Evolutionary conservation across 331 rosid genomes (phyloP).

Genomic region (Prunus yedoensis): DNA sequence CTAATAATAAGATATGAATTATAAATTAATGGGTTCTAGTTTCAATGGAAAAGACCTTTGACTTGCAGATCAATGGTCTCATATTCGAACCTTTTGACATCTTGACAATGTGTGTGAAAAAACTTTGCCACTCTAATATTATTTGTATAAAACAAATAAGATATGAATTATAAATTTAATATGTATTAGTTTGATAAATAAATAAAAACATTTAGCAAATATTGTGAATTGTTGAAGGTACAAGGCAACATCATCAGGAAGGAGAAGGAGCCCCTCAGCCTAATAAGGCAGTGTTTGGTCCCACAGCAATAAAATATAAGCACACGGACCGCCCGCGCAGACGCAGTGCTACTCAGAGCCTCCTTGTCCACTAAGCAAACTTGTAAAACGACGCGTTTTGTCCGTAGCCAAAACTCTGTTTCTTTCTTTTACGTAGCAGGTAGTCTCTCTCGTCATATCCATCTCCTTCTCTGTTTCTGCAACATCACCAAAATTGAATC

Average conservation of each 20-base stretch:
- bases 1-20: no score
- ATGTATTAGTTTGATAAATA: no score
- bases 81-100: accelerated
- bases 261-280: no score
- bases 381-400: constrained; percentile 15
- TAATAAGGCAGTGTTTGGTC: background rate
- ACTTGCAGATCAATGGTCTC: accelerated
- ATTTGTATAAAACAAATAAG: no score
- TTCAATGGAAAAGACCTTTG: no score
- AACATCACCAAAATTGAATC: background rate
- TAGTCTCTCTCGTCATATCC: background rate
- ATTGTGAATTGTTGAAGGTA: no score
- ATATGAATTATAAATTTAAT: no score
- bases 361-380: constrained; percentile 7
- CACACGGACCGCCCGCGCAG: background rate
- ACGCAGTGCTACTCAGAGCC: background rate
- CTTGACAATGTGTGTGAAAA: no score
- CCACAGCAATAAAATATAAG: background rate
- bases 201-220: no score
- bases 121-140: no score
- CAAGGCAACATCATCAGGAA: no score
- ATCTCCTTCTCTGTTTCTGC: background rate
- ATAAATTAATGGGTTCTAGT: no score
- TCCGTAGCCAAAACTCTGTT: background rate
- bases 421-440: background rate